phyloP scores from a whole-genome alignment of 106 monocot genomes.

The Vanilla planifolia region DNA sequence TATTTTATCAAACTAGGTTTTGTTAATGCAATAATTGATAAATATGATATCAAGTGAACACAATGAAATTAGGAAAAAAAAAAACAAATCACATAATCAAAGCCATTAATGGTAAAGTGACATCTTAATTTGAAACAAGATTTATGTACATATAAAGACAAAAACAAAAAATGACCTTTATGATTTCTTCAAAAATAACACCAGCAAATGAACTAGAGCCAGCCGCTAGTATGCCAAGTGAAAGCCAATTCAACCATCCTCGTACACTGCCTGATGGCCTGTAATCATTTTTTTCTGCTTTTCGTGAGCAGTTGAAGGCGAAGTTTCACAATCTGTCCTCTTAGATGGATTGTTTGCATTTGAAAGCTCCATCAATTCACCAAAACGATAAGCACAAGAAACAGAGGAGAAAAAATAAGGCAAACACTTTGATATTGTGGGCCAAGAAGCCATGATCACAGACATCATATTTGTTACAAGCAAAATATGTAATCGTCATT shows the following conservation, averaged over 20 bases:
- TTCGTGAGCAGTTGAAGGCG: conserved; percentile 17
- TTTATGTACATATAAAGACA: no score
- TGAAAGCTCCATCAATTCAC: conserved; percentile 33
- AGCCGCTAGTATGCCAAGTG: conserved; percentile 93
- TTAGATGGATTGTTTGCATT: conserved; percentile 17
- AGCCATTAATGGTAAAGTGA: no score
- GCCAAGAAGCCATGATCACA: no score
- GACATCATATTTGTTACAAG: no score
- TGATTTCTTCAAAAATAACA: conserved; percentile 92
- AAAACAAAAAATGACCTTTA: conserved; percentile 78
- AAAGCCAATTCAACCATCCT: conserved; percentile 88
- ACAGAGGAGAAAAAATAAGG: background rate
- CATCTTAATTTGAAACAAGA: no score
- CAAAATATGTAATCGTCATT: no score
- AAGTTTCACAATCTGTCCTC: conserved; percentile 13
- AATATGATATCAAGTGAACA: no score
- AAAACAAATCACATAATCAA: no score
- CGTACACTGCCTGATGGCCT: conserved; percentile 29
- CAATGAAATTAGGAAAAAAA: no score
- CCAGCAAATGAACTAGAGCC: conserved; percentile 78
- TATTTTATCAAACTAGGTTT: no score
- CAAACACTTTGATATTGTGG: no score
- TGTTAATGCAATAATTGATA: no score
- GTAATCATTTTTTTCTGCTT: conserved; percentile 39
- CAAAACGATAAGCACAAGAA: background rate